A percentile compares a stretch with the other conserved stretches of the same genome.
Conservation (phyloP, 208 protist genomes). For the Trypanosoma theileri region DNA sequence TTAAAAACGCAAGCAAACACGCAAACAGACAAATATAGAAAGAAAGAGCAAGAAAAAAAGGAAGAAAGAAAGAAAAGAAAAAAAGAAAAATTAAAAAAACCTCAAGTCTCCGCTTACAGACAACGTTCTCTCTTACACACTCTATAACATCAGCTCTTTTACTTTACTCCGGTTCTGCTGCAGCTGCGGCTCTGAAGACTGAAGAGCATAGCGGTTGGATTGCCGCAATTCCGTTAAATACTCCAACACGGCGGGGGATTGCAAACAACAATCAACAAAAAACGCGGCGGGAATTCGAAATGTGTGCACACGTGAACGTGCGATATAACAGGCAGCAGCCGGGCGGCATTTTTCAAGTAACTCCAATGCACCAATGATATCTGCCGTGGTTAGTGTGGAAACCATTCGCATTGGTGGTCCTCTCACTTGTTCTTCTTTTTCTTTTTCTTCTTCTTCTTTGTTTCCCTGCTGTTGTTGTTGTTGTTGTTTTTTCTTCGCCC, state of each 20-base stretch:
- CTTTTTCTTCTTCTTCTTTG: background rate
- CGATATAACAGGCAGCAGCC: constrained; percentile 10
- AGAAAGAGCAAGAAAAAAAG: too few species aligned
- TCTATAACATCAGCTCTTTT: too few species aligned
- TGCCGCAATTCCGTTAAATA: constrained; percentile 3
- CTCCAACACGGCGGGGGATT: background rate
- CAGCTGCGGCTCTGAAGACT: too few species aligned
- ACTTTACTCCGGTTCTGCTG: too few species aligned
- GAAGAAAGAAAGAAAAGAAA: too few species aligned
- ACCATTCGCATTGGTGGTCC: background rate
- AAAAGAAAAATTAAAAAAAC: too few species aligned
- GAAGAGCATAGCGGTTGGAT: constrained; percentile 13
- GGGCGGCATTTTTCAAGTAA: background rate
- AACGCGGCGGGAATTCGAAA: constrained; percentile 6
- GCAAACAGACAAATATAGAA: too few species aligned
- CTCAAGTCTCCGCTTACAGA: too few species aligned
- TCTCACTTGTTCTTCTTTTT: background rate
- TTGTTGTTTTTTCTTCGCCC: too few species aligned
- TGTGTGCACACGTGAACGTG: background rate
- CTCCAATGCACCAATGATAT: constrained; percentile 16
- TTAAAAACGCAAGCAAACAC: too few species aligned
- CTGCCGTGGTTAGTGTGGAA: constrained; percentile 1
- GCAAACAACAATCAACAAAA: constrained; percentile 14
- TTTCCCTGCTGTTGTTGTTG: background rate
- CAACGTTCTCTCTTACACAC: too few species aligned